A percentile compares a stretch with the other conserved stretches of the same genome.
Conservation (phyloP, 2,329 filamentous ascomycete genomes). For the Diaporthe sp. region DNA sequence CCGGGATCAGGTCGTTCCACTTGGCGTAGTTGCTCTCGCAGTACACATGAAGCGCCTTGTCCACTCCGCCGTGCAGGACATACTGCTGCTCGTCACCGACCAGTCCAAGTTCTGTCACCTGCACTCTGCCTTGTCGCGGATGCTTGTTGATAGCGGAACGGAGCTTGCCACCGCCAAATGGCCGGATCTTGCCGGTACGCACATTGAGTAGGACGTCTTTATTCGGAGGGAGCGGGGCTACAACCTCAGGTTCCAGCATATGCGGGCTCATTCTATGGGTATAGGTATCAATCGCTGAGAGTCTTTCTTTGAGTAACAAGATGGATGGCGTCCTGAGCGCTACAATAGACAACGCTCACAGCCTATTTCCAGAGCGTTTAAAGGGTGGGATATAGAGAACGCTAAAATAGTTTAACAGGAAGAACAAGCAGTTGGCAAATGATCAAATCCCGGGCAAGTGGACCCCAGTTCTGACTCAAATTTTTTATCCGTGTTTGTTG, state of each 20-base stretch:
- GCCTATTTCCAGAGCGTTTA: neutral
- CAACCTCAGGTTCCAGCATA: neutral
- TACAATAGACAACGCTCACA: neutral
- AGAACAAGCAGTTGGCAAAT: neutral
- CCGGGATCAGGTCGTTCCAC: neutral
- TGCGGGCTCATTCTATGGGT: neutral
- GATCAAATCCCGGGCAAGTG: neutral
- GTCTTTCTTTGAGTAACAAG: neutral
- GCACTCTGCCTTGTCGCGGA: neutral
- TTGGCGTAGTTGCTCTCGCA: constrained; percentile 1
- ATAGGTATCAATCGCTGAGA: neutral
- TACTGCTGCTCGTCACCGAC: constrained; percentile 14
- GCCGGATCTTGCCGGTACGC: neutral
- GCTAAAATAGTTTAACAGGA: neutral
- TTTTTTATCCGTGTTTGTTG: neutral
- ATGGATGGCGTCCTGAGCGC: neutral
- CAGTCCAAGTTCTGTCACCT: neutral
- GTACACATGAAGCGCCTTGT: constrained; percentile 13
- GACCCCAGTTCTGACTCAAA: neutral
- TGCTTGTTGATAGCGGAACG: constrained; percentile 9
- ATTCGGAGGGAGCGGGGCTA: neutral
- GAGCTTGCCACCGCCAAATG: neutral
- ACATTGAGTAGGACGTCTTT: constrained; percentile 3
- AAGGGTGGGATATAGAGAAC: neutral
- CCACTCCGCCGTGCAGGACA: neutral